Evolutionary conservation across 164 flowering plant genomes (phyloP).

Genomic region (Houttuynia cordata): DNA sequence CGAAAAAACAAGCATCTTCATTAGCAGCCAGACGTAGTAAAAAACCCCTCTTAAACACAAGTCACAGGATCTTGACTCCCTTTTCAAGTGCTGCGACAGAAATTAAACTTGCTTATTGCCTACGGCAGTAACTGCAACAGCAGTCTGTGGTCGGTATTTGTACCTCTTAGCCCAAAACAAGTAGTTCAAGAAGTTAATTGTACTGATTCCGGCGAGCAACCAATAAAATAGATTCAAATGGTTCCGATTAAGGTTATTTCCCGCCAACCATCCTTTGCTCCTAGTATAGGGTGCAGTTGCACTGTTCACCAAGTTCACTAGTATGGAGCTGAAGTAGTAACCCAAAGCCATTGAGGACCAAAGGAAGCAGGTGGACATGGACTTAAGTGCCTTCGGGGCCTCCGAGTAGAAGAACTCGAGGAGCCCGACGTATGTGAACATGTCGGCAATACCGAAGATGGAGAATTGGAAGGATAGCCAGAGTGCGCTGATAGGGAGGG

Average conservation of each 20-base stretch:
- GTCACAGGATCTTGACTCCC: no score
- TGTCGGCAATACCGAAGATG: slow-evolving; percentile 45
- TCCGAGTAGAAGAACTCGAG: slow-evolving; percentile 49
- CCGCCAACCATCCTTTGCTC: slow-evolving; percentile 41
- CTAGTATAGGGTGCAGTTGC: slow-evolving; percentile 20
- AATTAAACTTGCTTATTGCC: no score
- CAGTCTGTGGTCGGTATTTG: slow-evolving; percentile 27
- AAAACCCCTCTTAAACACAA: no score
- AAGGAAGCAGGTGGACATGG: slow-evolving; percentile 33
- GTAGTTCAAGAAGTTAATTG: slow-evolving; percentile 30
- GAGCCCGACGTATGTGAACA: slow-evolving; percentile 44
- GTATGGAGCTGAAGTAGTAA: slow-evolving; percentile 33
- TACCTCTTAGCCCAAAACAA: slow-evolving; percentile 35
- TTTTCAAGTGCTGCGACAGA: no score
- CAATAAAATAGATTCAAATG: slow-evolving; percentile 44
- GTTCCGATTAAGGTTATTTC: slow-evolving; percentile 39
- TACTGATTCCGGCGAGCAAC: slow-evolving; percentile 34
- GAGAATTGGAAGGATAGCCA: slow-evolving; percentile 47
- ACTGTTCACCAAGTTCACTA: slow-evolving; percentile 33
- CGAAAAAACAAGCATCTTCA: no score
- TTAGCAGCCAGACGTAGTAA: no score
- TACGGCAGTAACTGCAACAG: neutral
- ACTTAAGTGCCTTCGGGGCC: slow-evolving; percentile 32
- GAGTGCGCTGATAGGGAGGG: slow-evolving; percentile 33
- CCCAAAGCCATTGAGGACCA: slow-evolving; percentile 49